Conservation (phyloP, 2,329 filamentous ascomycete genomes). For the Thielaviopsis punctulata region DNA sequence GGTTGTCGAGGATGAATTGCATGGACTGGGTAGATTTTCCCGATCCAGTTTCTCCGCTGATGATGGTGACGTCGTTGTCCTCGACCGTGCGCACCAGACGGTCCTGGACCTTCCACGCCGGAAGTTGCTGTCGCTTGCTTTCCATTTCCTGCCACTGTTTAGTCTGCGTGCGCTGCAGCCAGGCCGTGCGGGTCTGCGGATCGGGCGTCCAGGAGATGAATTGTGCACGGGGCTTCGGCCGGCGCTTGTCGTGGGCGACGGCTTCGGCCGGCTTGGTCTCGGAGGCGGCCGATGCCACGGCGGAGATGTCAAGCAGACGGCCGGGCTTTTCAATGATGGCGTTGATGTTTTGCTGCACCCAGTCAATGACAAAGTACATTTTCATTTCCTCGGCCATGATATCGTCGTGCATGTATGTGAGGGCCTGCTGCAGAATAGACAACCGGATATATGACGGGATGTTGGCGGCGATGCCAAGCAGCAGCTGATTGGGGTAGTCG, state of each 20-base stretch:
- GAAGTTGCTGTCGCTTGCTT: conserved; percentile 51
- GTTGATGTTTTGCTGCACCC: conserved; percentile 74
- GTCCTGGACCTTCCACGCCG: conserved; percentile 73
- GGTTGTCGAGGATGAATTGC: conserved; percentile 84
- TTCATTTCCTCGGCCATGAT: conserved; percentile 74
- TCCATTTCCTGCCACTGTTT: conserved; percentile 57
- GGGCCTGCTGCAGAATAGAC: conserved; percentile 62
- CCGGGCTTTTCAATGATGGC: conserved; percentile 73
- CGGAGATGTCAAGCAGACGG: conserved; percentile 65
- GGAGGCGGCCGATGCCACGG: conserved; percentile 51
- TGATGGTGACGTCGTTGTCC: conserved; percentile 70
- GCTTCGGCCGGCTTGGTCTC: conserved; percentile 24
- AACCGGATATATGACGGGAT: conserved; percentile 88
- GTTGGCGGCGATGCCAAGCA: conserved; percentile 51
- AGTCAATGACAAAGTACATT: conserved; percentile 76
- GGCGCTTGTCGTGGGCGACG: conserved; percentile 15
- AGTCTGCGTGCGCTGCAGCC: conserved; percentile 42
- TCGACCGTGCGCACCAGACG: conserved; percentile 60
- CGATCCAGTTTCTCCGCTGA: conserved; percentile 15
- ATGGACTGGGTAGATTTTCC: conserved; percentile 54
- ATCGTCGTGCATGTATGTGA: conserved; percentile 52
- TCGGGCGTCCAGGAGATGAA: conserved; percentile 20
- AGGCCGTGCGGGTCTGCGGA: conserved; percentile 43
- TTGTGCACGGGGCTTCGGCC: conserved; percentile 6
- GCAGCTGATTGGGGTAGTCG: conserved; percentile 53